Evolutionary conservation across 2,329 filamentous ascomycete genomes (phyloP).

Genomic region (Epichloe hybrida): DNA sequence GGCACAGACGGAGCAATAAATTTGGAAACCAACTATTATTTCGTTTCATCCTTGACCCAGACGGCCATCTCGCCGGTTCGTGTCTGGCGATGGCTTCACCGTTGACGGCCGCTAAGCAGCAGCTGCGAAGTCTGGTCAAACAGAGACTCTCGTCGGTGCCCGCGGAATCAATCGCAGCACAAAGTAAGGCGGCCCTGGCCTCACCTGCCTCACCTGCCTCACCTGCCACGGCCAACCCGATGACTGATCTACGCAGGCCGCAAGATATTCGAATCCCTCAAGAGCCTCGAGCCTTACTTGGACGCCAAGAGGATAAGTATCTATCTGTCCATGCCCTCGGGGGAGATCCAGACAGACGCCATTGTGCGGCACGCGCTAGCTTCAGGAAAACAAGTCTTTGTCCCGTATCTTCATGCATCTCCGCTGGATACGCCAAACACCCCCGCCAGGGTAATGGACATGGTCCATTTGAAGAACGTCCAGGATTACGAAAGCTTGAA

Average conservation of each 20-base stretch:
- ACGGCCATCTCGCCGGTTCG: too few relatives aligned
- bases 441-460: conserved; percentile 72
- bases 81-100: too few relatives aligned
- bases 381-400: conserved; percentile 72
- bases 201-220: background rate
- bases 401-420: conserved; percentile 66
- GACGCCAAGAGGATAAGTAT: conserved; percentile 66
- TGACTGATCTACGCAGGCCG: conserved; percentile 37
- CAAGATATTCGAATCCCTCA: conserved; percentile 49
- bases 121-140: too few relatives aligned
- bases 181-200: too few relatives aligned
- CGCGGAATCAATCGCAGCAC: too few relatives aligned
- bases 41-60: too few relatives aligned
- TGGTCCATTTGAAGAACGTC: conserved; percentile 65
- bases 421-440: conserved; percentile 32
- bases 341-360: conserved; percentile 70
- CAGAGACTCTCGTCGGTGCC: too few relatives aligned
- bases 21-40: too few relatives aligned
- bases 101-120: too few relatives aligned
- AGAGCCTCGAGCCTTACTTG: conserved; percentile 58
- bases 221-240: background rate
- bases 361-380: conserved; percentile 72
- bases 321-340: conserved; percentile 84
- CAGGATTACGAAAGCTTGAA: conserved; percentile 66
- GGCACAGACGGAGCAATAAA: too few relatives aligned